Base-by-base conservation (phyloP, 192 early-diverging fungal genomes). In the Coemansia sp. region DNA sequence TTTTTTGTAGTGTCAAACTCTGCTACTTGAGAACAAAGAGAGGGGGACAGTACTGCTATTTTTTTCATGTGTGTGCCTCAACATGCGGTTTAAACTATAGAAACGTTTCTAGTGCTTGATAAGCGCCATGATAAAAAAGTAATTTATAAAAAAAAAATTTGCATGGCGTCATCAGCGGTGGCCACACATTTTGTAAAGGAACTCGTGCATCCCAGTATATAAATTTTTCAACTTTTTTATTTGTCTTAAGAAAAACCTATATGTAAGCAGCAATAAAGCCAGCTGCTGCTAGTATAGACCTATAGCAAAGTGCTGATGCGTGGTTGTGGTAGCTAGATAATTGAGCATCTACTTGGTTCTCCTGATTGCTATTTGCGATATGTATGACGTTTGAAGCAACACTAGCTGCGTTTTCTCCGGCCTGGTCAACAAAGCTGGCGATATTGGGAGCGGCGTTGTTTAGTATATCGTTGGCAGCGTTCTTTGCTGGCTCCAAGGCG, bases 281-380 rank as follows among this genome's bases (percentile, higher is more conserved):
- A 0, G 38, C 61, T 2, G 61, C 36, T 20, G 31, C 36, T 42
- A 63, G 61, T 41, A 15, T 33, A 24, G 34, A 7, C 61, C 61
- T 24, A 6, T 24, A 61, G 59, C 13, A 10, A 38, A 34, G 46
- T 5, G 65, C 57, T 15, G 31, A 16, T 5, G 29, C 40, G 41
- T 52, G 43, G 38, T 43, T 72, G 43, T 82, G 66, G 40, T 74
- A 82, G 54, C 62, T 74, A 16, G 75, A 74, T 34, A 82, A 72
- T 42, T 82, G 72, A 0, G 66, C 44, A 5, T 68, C 49, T 41
- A 82, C 74, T 44, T 74, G 54, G 62, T 31, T 65, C 20, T 72
- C 55, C 41, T 77, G 72, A 55, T 66, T 18, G 47, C 61, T 66
- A 36, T 71, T 77, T 0, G 73, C 54, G 7, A 61, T 54, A 22